These are phyloP conservation scores for Saccharomyces hybrid DNA, from an alignment of 1,139 yeast species.

Conservation along the genomic window DNA sequence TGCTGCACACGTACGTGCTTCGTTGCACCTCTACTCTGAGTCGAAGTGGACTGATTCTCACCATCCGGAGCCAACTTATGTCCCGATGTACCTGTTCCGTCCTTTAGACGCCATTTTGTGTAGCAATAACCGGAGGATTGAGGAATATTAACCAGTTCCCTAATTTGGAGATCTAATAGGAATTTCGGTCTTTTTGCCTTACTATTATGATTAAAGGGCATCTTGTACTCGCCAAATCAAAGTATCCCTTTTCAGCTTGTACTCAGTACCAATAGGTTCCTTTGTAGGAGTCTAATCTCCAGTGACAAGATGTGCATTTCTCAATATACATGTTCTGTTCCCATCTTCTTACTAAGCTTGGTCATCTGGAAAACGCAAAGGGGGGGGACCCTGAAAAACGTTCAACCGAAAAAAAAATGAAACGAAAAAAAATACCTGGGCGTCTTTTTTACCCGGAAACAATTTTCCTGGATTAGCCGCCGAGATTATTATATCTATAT, in stretches of 20 bases:
- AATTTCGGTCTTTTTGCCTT: neutral
- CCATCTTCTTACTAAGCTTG: neutral
- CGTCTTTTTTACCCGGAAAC: neutral
- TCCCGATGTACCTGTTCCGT: conserved; percentile 32
- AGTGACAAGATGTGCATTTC: no score
- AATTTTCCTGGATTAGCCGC: neutral
- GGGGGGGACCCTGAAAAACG: neutral
- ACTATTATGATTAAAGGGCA: conserved; percentile 16
- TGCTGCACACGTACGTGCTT: conserved; percentile 37
- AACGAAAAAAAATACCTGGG: neutral
- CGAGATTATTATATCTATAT: neutral
- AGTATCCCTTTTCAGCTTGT: no score
- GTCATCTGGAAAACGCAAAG: neutral
- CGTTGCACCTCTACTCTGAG: conserved; percentile 4
- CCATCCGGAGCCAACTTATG: conserved; percentile 7
- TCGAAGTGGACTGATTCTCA: conserved; percentile 27
- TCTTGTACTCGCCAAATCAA: neutral
- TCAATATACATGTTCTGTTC: neutral
- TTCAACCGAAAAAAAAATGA: neutral
- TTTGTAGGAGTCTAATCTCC: no score
- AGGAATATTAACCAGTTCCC: conserved; percentile 75
- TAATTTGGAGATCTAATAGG: conserved; percentile 49
- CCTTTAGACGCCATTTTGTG: conserved; percentile 52
- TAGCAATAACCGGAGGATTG: conserved; percentile 64
- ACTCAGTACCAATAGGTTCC: neutral